Evolutionary conservation across 1,139 yeast genomes (phyloP), one percentile per base, ranked within the genome.

Genomic region (Lodderomyces beijingensis): DNA sequence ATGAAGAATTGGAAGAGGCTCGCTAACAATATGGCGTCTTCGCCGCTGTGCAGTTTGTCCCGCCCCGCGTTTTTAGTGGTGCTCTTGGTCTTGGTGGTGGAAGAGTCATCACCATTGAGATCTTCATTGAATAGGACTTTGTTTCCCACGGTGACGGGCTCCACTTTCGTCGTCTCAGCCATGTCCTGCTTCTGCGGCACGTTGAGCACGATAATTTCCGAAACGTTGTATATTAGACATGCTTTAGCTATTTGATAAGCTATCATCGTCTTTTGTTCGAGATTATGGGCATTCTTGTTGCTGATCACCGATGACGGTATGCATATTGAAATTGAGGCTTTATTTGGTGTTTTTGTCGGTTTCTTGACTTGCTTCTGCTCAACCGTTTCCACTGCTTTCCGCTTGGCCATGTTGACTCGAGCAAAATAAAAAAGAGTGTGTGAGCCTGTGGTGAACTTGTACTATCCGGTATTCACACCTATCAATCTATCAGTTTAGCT

Each of bases 171-270:
- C 9, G 38, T 39, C 4, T 46, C 38, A 13, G 46, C 45, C 2
- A 31, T 25, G 4, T 47, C 41, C 7, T n/a, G 12, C 17, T 14
- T 15, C 19, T 9, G 10, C 1, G 71, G 69, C 4, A 73, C 57
- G 38, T 81, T 80, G 47, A 85, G 65, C 1, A 88, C 64, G 4
- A 88, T 76, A 27, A 88, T 69, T 50, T 88, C 96, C 2, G 75
- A 74, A 2, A 84, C 85, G 35, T 76, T 70, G 52, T 71, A 87
- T 11, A 76, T 63, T 20, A 84, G 74, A 4, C 88, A 83, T 2
- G 81, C 77, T 46, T 81, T 75, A 12, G 95, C 93, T 18, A 88
- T 68, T 55, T 87, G 94, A 47, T 87, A 83, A 1, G 84, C 78
- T 2, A 79, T 67, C 38, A 73, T 65, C 0, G 95, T 86, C 9